Evolutionary conservation across 495 filamentous ascomycete genomes (phyloP).

Genomic region (Cladorrhinum samala): DNA sequence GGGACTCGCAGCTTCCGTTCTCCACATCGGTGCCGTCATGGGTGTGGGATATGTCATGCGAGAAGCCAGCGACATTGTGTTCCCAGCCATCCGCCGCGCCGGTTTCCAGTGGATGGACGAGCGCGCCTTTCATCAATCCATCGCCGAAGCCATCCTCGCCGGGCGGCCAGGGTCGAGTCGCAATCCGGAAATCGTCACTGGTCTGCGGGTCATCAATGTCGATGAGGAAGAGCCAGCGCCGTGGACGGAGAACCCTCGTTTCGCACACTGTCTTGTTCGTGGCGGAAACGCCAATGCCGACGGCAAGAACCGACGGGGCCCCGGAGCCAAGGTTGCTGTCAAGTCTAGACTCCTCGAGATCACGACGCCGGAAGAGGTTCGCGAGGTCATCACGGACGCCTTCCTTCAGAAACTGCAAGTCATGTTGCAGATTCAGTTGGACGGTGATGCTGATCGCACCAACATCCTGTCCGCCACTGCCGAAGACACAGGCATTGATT

Average conservation of each 20-base stretch:
- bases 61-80: constrained; percentile 21
- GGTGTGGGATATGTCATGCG: constrained; percentile 42
- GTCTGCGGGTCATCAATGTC: neutral
- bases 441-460: no score
- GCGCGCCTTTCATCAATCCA: constrained; percentile 13
- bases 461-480: no score
- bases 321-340: neutral
- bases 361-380: neutral
- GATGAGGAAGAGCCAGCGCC: neutral
- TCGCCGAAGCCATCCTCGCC: constrained; percentile 10
- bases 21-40: constrained; percentile 42
- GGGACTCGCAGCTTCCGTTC: constrained; percentile 34
- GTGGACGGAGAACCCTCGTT: neutral
- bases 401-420: neutral
- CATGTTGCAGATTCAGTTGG: neutral
- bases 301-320: neutral
- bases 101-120: constrained; percentile 34
- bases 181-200: neutral
- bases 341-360: neutral
- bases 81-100: constrained; percentile 36
- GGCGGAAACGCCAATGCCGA: neutral
- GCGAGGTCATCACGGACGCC: neutral
- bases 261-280: neutral
- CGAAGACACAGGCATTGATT: neutral
- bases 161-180: neutral